phyloP scores from a whole-genome alignment of 2,329 filamentous ascomycete species.

The Cladosporium sp. region DNA sequence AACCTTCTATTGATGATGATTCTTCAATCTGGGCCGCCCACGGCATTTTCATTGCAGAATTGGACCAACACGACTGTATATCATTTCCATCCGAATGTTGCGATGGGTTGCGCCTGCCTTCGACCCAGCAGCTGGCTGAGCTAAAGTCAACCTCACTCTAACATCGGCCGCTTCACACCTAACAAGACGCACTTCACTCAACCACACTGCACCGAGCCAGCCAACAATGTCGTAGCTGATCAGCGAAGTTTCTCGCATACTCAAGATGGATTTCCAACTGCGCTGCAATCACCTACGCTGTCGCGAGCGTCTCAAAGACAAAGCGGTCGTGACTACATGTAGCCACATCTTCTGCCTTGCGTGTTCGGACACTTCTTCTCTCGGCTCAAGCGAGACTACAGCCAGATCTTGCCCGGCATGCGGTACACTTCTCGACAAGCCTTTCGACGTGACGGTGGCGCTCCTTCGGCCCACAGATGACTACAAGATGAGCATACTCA shows the following conservation, averaged over 20 bases:
- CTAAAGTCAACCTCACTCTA: neutral
- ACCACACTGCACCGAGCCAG: neutral
- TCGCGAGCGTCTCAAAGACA: slow-evolving; percentile 61
- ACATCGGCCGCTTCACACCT: neutral
- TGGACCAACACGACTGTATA: no score
- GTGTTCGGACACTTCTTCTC: slow-evolving; percentile 63
- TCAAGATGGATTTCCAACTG: slow-evolving; percentile 66
- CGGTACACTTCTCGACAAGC: slow-evolving; percentile 60
- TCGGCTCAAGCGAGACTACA: slow-evolving; percentile 52
- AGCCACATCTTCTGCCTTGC: slow-evolving; percentile 82
- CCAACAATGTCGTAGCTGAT: neutral
- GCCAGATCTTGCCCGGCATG: slow-evolving; percentile 72
- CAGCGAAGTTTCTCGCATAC: neutral
- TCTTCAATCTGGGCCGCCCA: neutral
- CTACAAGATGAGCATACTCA: slow-evolving; percentile 82
- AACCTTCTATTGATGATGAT: neutral
- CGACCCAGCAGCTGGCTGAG: neutral
- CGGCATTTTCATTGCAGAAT: neutral
- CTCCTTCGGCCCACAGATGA: slow-evolving; percentile 77
- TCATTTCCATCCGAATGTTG: neutral
- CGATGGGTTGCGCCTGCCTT: neutral
- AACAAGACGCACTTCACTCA: neutral
- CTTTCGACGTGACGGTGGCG: slow-evolving; percentile 69
- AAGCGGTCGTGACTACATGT: slow-evolving; percentile 84
- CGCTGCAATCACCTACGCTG: slow-evolving; percentile 80